Base-by-base conservation (phyloP, 345 rosid species). In the Linum tenue region DNA sequence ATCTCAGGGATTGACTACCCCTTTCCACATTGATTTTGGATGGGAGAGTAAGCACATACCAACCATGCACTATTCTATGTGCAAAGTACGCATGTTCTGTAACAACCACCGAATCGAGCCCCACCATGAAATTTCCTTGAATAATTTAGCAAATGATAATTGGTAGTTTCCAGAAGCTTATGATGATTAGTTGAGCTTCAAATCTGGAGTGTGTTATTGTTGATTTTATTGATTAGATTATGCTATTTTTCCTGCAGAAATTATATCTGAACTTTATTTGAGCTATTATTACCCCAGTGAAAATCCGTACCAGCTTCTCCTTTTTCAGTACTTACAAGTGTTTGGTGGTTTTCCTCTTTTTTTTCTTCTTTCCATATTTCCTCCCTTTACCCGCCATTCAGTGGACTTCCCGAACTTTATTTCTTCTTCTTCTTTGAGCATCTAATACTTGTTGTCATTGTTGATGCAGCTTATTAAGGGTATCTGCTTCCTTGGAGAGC, bases 401-500 rank as follows among this genome's bases (percentile, higher is more conserved):
- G 35, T 37, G 22, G 50, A 10, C 48, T 39, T 51, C n/a, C n/a
- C 22, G 60, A 37, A 50, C 31, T 50, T 15, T 60, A 2, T 37
- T 55, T 15, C 16, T 75, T 68, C 62, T 55, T 16, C 8, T 59
- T 37, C n/a, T 66, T 50, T 61, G 42, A 8, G 39, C 48, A 67
- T 62, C 63, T 16, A 40, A 70, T 57, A 70, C 44, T 48, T 40
- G 68, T 59, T 35, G 31, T 50, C 55, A 37, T 64, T 66, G n/a
- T 64, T 51, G 15, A 51, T 83, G 82, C 87, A 90, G 97, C 73
- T 81, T 90, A 78, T 74, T 77, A 5, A 86, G 89, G 69, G 91
- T 73, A 72, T 82, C 85, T 80, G 86, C 92, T 76, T 87, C 89
- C 10, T 75, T 94, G 64, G 95, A 90, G 81, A 82, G 87, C 77